phyloP scores from a whole-genome alignment of 345 rosid genomes.

The Limnanthes douglasii region DNA sequence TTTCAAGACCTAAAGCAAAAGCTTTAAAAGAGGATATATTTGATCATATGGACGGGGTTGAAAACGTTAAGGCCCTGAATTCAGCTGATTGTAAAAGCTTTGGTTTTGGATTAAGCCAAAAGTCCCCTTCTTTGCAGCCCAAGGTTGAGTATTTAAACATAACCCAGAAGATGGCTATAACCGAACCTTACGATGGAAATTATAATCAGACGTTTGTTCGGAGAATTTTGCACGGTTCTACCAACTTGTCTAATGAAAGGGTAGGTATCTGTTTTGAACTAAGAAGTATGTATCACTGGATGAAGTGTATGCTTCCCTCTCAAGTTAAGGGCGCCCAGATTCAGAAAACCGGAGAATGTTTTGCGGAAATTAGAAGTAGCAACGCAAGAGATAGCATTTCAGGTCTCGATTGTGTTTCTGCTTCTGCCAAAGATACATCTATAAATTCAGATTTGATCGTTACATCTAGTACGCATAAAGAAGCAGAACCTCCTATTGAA shows the following conservation, averaged over 20 bases:
- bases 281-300: slow-evolving; percentile 27
- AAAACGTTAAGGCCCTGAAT: slow-evolving; percentile 9
- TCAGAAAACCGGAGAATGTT: slow-evolving; percentile 14
- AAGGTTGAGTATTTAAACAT: slow-evolving; percentile 20
- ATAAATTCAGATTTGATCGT: too few relatives aligned
- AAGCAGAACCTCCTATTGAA: too few relatives aligned
- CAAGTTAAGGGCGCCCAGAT: slow-evolving; percentile 6
- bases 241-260: slow-evolving; percentile 7
- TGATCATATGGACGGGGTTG: slow-evolving; percentile 11
- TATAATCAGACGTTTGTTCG: slow-evolving; percentile 9
- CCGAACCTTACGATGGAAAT: slow-evolving; percentile 6
- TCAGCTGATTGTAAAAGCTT: slow-evolving; percentile 18
- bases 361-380: slow-evolving; percentile 5
- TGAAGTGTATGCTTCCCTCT: slow-evolving; percentile 29
- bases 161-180: slow-evolving; percentile 21
- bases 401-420: slow-evolving; percentile 10
- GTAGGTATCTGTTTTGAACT: slow-evolving; percentile 15
- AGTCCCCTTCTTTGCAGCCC: slow-evolving; percentile 12
- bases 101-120: slow-evolving; percentile 9
- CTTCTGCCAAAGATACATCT: slow-evolving; percentile 7
- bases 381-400: slow-evolving; percentile 11
- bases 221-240: slow-evolving; percentile 12
- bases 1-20: slow-evolving; percentile 14
- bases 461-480: too few relatives aligned
- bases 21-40: slow-evolving; percentile 14